Percentiles rank a stretch among this genome's conserved stretches.
phyloP scores from a whole-genome alignment of 352 stramenopile genomes.

The Phytophthora pini region DNA sequence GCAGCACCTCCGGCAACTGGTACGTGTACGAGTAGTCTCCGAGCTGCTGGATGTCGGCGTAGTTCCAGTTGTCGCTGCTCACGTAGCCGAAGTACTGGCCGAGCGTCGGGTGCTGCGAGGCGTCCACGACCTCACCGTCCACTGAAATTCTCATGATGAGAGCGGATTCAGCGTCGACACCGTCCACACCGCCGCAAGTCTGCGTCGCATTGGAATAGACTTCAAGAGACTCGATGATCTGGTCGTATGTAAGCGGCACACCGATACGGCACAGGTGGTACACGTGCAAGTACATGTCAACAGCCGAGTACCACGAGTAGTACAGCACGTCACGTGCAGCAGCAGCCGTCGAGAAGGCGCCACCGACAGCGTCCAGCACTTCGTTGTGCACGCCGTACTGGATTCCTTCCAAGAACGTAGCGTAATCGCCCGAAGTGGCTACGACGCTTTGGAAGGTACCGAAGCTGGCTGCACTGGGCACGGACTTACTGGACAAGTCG shows the following conservation, averaged over 20 bases:
- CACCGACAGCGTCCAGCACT: conserved; percentile 61
- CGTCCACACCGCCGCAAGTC: conserved; percentile 51
- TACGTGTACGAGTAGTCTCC: conserved; percentile 81
- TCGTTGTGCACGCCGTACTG: conserved; percentile 75
- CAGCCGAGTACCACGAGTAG: conserved; percentile 70
- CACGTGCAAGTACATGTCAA: conserved; percentile 77
- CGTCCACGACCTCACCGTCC: conserved; percentile 56
- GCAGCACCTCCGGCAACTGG: conserved; percentile 61
- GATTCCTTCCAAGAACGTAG: conserved; percentile 58
- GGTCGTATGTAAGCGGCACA: conserved; percentile 48
- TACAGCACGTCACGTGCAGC: conserved; percentile 67
- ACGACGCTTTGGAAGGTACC: conserved; percentile 58
- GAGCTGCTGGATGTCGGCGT: conserved; percentile 66
- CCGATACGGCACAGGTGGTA: conserved; percentile 74
- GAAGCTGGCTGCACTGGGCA: conserved; percentile 65
- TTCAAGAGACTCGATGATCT: conserved; percentile 53
- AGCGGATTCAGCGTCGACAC: conserved; percentile 40
- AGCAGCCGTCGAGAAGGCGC: conserved; percentile 55
- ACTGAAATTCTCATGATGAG: conserved; percentile 53
- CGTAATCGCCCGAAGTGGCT: conserved; percentile 58
- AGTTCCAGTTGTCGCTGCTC: conserved; percentile 64
- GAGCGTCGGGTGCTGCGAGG: conserved; percentile 62
- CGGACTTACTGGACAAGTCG: conserved; percentile 40
- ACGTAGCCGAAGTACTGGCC: conserved; percentile 69
- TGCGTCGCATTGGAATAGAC: conserved; percentile 52